Evolutionary conservation across 768 basidiomycete species (phyloP), one percentile per base, ranked within the genome.

Genomic region (Suillus lakei): DNA sequence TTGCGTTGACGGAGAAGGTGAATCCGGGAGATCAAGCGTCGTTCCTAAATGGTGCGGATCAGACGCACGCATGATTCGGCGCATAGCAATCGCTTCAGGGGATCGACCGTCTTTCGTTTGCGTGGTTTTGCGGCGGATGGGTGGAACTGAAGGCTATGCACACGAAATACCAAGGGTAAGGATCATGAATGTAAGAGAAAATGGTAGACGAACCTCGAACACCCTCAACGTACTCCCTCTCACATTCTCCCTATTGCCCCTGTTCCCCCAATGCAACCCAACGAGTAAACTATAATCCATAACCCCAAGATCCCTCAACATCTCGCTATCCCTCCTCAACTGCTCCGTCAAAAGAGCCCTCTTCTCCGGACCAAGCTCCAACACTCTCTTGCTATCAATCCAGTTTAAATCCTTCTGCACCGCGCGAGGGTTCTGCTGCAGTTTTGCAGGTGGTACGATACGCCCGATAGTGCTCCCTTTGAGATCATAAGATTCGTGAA

Each of bases 201-300:
- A 30, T 16, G 64, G 36, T 41, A 12, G 39, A 84, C 91, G 70
- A 66, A 95, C 94, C 76, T 93, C 92, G 77, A 98, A 98, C 50
- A 98, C 93, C 69, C 91, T 92, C 61, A 99, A 84, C 55, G 94
- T 96, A 71, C 93, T 96, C 70, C 91, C 88, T 70, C 98, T 85
- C 46, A 99, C 80, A 69, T 97, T 96, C 70, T 99, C 97, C 71
- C 86, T 84, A 75, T 99, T 99, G 2, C 97, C 98, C 48, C 96
- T 81, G 69, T 83, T 85, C 87, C 96, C 89, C 72, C 90, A 92
- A 78, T 99, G 98, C 55, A 98, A 93, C 1, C 98, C 98, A 18
- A 99, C 89, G 51, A 99, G 85, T 30, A 99, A 80, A 68, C 92
- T 94, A 76, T 99, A 99, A 77, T 99, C 98, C 96, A 99, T 98